Evolutionary conservation across 2,329 filamentous ascomycete species (phyloP).

Genomic region (Fusarium burgessii): DNA sequence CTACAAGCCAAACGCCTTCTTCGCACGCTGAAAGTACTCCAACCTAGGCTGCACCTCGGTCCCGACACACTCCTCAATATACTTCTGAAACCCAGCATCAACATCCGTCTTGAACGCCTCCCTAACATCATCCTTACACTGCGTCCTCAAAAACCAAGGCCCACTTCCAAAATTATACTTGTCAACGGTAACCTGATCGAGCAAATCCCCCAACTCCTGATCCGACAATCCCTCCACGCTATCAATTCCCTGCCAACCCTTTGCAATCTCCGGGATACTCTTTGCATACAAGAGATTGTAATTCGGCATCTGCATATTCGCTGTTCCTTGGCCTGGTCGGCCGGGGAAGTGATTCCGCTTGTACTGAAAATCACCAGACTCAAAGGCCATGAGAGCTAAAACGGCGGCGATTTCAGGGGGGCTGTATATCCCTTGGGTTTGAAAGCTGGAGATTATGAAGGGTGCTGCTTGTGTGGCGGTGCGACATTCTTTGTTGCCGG

Average conservation of each 20-base stretch:
- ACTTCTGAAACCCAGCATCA: constrained; percentile 58
- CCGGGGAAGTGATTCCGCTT: constrained; percentile 72
- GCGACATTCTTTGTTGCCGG: constrained; percentile 69
- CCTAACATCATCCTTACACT: constrained; percentile 55
- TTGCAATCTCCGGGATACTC: constrained; percentile 54
- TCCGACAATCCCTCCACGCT: constrained; percentile 45
- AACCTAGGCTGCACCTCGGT: constrained; percentile 49
- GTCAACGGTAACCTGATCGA: constrained; percentile 60
- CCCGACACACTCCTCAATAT: constrained; percentile 62
- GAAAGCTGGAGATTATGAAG: constrained; percentile 67
- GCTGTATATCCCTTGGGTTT: constrained; percentile 65
- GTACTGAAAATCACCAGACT: constrained; percentile 77
- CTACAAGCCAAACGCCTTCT: constrained; percentile 59
- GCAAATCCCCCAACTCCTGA: constrained; percentile 54
- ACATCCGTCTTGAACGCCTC: constrained; percentile 51
- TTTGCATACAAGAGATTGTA: constrained; percentile 63
- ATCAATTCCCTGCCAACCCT: constrained; percentile 49
- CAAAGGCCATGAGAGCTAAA: constrained; percentile 77
- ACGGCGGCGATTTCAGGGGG: constrained; percentile 75
- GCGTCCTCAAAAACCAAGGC: constrained; percentile 62
- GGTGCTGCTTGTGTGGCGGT: constrained; percentile 72
- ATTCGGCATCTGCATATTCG: constrained; percentile 63
- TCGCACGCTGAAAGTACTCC: constrained; percentile 60
- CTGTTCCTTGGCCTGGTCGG: constrained; percentile 77
- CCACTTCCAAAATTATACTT: constrained; percentile 66